Evolutionary conservation across 768 basidiomycete genomes (phyloP).

Genomic region (Mycena amicta): DNA sequence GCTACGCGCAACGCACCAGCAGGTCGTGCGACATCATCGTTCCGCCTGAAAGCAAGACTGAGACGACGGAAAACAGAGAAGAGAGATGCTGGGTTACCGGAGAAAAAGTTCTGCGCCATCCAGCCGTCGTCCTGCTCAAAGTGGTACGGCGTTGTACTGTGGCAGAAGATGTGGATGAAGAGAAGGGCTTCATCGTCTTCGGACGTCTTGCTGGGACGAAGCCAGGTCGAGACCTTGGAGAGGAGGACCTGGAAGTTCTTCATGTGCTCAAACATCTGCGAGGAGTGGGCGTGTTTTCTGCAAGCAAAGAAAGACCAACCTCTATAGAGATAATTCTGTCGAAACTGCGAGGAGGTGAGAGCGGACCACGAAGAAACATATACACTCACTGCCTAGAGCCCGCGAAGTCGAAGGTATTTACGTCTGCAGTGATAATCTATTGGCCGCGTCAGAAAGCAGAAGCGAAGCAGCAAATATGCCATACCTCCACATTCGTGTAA

Average conservation of each 20-base stretch:
- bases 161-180: constrained; percentile 76
- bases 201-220: constrained; percentile 41
- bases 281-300: neutral
- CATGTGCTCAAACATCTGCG: constrained; percentile 76
- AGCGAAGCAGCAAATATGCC: constrained; percentile 1
- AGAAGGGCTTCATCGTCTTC: constrained; percentile 48
- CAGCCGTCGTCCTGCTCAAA: constrained; percentile 71
- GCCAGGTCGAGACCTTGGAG: constrained; percentile 65
- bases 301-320: constrained; percentile 32
- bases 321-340: constrained; percentile 74
- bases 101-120: constrained; percentile 78
- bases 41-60: constrained; percentile 44
- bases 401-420: constrained; percentile 63
- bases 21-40: constrained; percentile 73
- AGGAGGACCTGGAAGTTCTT: constrained; percentile 70
- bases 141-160: constrained; percentile 63
- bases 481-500: constrained; percentile 55
- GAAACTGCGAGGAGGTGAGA: constrained; percentile 44
- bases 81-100: constrained; percentile 37
- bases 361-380: neutral
- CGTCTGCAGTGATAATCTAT: constrained; percentile 69
- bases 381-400: constrained; percentile 43
- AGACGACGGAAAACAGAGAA: neutral
- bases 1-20: too few species aligned
- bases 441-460: neutral